Evolutionary conservation across 768 basidiomycete genomes (phyloP).

Genomic region (Psilocybe subaeruginosa): DNA sequence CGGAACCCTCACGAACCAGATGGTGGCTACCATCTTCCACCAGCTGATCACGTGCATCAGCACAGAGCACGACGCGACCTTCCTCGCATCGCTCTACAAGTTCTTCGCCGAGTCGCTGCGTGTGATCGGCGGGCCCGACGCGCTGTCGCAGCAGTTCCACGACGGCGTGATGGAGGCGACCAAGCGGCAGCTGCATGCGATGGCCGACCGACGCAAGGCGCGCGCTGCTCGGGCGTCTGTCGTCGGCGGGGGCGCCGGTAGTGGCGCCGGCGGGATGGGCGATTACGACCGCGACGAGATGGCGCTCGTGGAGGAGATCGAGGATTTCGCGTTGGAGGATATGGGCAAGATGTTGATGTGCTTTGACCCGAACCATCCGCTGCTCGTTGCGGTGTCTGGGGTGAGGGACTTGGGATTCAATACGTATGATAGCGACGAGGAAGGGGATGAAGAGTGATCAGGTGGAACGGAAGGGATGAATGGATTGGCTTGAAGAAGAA

Average conservation of each 20-base stretch:
- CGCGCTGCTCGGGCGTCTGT: slow-evolving; percentile 40
- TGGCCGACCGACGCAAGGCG: slow-evolving; percentile 70
- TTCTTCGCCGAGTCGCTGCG: slow-evolving; percentile 65
- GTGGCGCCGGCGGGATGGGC: slow-evolving; percentile 19
- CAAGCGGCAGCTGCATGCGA: slow-evolving; percentile 65
- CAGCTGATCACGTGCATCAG: slow-evolving; percentile 66
- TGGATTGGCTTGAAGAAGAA: no score
- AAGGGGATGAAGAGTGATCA: slow-evolving; percentile 28
- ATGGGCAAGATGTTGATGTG: slow-evolving; percentile 65
- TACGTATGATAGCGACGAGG: slow-evolving; percentile 51
- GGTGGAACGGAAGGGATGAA: no score
- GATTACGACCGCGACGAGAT: slow-evolving; percentile 66
- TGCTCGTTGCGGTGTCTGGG: slow-evolving; percentile 71
- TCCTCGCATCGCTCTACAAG: slow-evolving; percentile 77
- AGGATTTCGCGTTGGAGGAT: slow-evolving; percentile 81
- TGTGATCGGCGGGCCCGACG: slow-evolving; percentile 56
- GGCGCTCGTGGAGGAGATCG: slow-evolving; percentile 77
- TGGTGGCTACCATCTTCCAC: slow-evolving; percentile 69
- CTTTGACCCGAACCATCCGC: slow-evolving; percentile 62
- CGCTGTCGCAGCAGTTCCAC: slow-evolving; percentile 56
- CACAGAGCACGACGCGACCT: slow-evolving; percentile 74
- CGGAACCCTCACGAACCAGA: slow-evolving; percentile 64
- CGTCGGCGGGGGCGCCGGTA: slow-evolving; percentile 25
- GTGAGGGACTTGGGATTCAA: slow-evolving; percentile 70
- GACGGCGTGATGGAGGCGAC: slow-evolving; percentile 67